A percentile compares a stretch with the other conserved stretches of the same genome.
Conservation (phyloP, 345 rosid genomes). For the Eucalyptus caleyi region DNA sequence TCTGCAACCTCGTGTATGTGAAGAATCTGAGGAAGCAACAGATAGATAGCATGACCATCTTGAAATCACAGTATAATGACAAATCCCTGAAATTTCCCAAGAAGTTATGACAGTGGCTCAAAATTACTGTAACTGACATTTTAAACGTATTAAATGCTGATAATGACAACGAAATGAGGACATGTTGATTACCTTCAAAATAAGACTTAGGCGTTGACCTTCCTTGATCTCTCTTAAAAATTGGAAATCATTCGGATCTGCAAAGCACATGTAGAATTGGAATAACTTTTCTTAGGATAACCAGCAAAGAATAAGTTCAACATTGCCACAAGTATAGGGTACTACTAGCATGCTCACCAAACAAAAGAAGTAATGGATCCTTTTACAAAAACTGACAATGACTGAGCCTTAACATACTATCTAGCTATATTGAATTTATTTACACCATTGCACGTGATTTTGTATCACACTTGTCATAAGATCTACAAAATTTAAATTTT, state of each 20-base stretch:
- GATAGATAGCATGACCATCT: not conserved
- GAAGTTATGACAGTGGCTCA: not conserved
- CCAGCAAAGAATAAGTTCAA: not conserved
- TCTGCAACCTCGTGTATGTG: conserved; percentile 26
- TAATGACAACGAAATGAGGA: not conserved
- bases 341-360: not conserved
- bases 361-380: not conserved
- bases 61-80: not conserved
- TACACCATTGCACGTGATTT: not conserved
- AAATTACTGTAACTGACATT: not conserved
- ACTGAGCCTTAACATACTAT: not conserved
- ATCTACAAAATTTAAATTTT: not conserved
- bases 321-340: not conserved
- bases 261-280: not conserved
- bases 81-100: not conserved
- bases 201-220: conserved; percentile 23
- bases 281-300: not conserved
- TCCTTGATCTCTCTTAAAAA: conserved; percentile 54
- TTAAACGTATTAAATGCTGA: not conserved
- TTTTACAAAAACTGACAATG: not conserved
- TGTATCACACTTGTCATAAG: not conserved
- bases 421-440: not conserved
- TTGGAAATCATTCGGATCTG: conserved; percentile 18
- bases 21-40: conserved; percentile 35
- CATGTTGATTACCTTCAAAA: conserved; percentile 34